Base-by-base conservation (phyloP, 176 grass and related monocot genomes). In the Lolium rigidum region DNA sequence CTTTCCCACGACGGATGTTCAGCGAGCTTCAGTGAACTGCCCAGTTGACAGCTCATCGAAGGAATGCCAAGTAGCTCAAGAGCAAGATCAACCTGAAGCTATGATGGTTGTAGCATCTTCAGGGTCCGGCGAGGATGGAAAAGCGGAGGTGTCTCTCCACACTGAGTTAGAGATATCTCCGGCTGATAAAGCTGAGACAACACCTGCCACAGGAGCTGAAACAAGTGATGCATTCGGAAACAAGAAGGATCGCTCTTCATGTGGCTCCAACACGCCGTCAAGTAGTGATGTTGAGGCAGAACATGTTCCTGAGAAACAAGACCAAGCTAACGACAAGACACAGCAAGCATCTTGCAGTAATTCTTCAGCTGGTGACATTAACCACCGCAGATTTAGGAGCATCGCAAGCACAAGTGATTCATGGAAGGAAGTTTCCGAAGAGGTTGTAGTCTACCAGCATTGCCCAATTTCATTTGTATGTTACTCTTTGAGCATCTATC, bases 391-490 rank as follows among this genome's bases (percentile, higher is more conserved):
- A 88, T 89, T 89, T 84, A 94, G 90, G 87, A 93, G 76, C 76
- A 93, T 87, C 67, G 92, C 86, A 89, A 91, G 88, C 89, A 93
- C 87, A 49, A 95, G 76, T 79, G 92, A 99, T 77, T 95, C 93
- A 17, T 95, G 90, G 90, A 95, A 95, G 54, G 94, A 93, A 78
- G 97, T 99, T 58, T 99, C 97, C 14, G 90, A 96, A 88, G 94
- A 99, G 94, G 97, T 99, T 88, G 49, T 87, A 83, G 38, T 88
- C 69, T 87, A 59, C 77, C 67, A 75, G 78, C 74, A 87, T 75
- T 58, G 58, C 77, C 3, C 73, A 56, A 74, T 74, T 79, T 90
- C 56, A 87, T 39, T 70, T 90, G 5, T 81, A 80, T 78, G n/a
- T 39, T 26, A 80, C 72, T 80, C 54, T 76, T 86, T 66, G 82